Conservation (phyloP, 768 basidiomycete genomes). For the Stropharia rugosoannulata region DNA sequence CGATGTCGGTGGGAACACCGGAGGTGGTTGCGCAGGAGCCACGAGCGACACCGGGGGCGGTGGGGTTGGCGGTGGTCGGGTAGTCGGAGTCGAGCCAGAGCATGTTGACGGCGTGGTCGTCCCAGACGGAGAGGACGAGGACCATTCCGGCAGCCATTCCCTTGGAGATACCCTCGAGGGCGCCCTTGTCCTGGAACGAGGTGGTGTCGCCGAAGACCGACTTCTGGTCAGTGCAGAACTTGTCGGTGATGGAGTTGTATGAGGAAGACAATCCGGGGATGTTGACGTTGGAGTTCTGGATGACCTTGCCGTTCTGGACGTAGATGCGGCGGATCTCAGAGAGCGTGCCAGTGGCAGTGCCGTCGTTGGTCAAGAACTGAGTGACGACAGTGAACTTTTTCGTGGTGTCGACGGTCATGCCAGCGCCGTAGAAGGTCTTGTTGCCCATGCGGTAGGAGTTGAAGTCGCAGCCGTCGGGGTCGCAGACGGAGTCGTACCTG, state of each 20-base stretch:
- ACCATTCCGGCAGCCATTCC: constrained; percentile 45
- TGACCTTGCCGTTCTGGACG: constrained; percentile 52
- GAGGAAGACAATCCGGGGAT: constrained; percentile 38
- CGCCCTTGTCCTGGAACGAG: constrained; percentile 42
- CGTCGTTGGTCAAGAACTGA: constrained; percentile 51
- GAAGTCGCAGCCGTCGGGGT: constrained; percentile 60
- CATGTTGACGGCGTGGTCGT: constrained; percentile 53
- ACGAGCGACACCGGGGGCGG: constrained; percentile 43
- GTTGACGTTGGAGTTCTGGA: constrained; percentile 47
- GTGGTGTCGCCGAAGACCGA: constrained; percentile 44
- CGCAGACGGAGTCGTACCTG: constrained; percentile 46
- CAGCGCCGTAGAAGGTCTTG: constrained; percentile 45
- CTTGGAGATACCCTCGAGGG: constrained; percentile 32
- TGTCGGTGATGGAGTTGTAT: constrained; percentile 47
- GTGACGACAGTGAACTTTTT: constrained; percentile 56
- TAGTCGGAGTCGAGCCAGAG: constrained; percentile 55
- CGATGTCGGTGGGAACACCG: constrained; percentile 44
- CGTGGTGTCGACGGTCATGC: constrained; percentile 48
- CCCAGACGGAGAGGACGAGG: constrained; percentile 50
- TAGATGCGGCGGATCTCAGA: constrained; percentile 54
- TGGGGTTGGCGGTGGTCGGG: constrained; percentile 31
- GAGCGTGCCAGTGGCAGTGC: constrained; percentile 45
- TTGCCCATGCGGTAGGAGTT: constrained; percentile 59
- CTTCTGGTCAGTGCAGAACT: constrained; percentile 50
- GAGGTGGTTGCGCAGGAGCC: constrained; percentile 49